Base-by-base conservation (phyloP, 129 eudicot genomes). In the Pittosporum tobira region DNA sequence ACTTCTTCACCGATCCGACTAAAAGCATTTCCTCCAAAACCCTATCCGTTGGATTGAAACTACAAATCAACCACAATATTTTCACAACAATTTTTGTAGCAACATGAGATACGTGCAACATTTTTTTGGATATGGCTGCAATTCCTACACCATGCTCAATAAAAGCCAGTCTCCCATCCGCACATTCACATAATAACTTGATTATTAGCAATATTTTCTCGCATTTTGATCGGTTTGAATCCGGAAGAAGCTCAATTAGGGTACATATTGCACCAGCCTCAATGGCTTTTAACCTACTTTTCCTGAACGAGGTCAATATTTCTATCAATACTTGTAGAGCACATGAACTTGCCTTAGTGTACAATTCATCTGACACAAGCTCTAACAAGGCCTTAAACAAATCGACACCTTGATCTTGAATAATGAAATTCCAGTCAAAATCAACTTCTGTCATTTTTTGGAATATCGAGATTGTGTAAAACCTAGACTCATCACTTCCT, bases 251-350 rank as follows among this genome's bases (percentile, higher is more conserved):
- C 86, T 87, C 94, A 15, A 87, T 67, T 15, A 87, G 59, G 44
- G 85, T 77, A n/a, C 88, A 77, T n/a, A 87, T 47, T 24, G 81
- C 94, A 14, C 96, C 96, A 0, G 88, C 94, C 38, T 87, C 96
- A n/a, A 87, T 83, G 54, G 84, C 85, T 48, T 81, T 83, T 31
- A 74, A 38, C 21, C 86, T 44, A 47, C 79, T 75, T 72, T 75
- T 87, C 73, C 80, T 87, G 2, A 84, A 83, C 6, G 79, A 69
- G 2, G 74, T 72, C 27, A 87, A n/a, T 34, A 80, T 70, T 55
- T 71, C 70, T 37, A 83, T 65, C 50, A 87, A 19, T 11, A 87
- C 79, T 37, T 77, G 70, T n/a, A 87, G 66, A 5, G 94, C 83
- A 38, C 75, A 72, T 2, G 96, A 83, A 61, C 94, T 80, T 28